Percentiles rank a stretch among this genome's conserved stretches.
phyloP scores from a whole-genome alignment of 495 filamentous ascomycete species.

The Hypoxylon rickii region DNA sequence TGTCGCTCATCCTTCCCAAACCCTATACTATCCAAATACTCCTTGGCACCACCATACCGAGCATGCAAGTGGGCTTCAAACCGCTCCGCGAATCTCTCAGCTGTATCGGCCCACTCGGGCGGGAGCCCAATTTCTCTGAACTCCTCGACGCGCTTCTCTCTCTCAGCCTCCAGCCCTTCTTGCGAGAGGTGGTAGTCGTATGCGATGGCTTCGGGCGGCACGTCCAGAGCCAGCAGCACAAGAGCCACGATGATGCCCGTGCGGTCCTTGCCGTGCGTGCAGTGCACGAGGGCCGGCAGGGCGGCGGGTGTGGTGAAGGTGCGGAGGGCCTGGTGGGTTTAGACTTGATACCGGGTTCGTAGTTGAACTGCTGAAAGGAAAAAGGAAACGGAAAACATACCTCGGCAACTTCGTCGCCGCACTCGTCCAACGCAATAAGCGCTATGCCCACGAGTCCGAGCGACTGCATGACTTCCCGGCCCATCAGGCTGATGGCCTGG shows the following conservation, averaged over 20 bases:
- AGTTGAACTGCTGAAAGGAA: too few relatives aligned
- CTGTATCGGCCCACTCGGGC: slow-evolving; percentile 68
- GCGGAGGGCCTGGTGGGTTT: slow-evolving; percentile 43
- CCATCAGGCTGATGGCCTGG: slow-evolving; percentile 69
- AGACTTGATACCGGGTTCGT: too few relatives aligned
- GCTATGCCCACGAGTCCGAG: slow-evolving; percentile 70
- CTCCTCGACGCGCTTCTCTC: slow-evolving; percentile 66
- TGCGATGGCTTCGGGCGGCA: slow-evolving; percentile 59
- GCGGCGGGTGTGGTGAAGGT: slow-evolving; percentile 38
- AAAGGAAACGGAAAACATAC: slow-evolving; percentile 29
- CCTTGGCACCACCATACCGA: slow-evolving; percentile 63
- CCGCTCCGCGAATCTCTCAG: slow-evolving; percentile 57
- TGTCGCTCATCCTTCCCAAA: slow-evolving; percentile 48
- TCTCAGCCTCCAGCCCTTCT: slow-evolving; percentile 61
- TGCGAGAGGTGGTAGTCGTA: slow-evolving; percentile 68
- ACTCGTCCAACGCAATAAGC: slow-evolving; percentile 66
- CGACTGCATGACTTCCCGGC: slow-evolving; percentile 67
- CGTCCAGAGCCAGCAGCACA: slow-evolving; percentile 60
- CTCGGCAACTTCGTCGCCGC: slow-evolving; percentile 63
- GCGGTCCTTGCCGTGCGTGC: slow-evolving; percentile 87
- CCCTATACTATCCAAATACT: slow-evolving; percentile 65
- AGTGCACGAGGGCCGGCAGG: slow-evolving; percentile 73
- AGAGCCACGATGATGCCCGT: slow-evolving; percentile 76
- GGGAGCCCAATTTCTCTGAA: slow-evolving; percentile 68
- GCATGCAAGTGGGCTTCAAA: slow-evolving; percentile 56